Evolutionary conservation across 1,139 yeast genomes (phyloP), one percentile per base, ranked within the genome.

Genomic region (Yamadazyma kanchanaburiensis): DNA sequence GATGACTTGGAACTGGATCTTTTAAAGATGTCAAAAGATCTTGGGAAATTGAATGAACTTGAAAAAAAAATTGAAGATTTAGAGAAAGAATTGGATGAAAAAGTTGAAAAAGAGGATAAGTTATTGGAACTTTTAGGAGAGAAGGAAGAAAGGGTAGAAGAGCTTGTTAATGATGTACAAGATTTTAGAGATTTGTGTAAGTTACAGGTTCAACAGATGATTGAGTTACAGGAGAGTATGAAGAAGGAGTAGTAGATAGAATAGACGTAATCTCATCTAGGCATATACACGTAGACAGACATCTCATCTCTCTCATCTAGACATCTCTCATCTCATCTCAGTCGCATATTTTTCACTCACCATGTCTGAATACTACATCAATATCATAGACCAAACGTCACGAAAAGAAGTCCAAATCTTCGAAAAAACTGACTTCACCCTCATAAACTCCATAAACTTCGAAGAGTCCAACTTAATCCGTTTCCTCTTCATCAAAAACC

Each of bases 141-240:
- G 48, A 88, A 89, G 51, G 74, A 88, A 10, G 98, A 94, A 53
- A 72, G 70, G 41, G 91, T 86, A 5, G 85, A 80, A 34, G 98
- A 91, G 55, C 65, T 94, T 31, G 70, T 70, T 42, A 95, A 95
- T 4, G 99, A 91, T 50, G 91, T 94, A 11, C 71, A 68, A 5
- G 99, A 91, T 54, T 65, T 91, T 55, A 91, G 89, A 55, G 89
- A 83, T 24, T 64, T 89, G 63, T 75, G 88, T 51, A 72, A 77
- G 38, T 72, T 74, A 39, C 98, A 91, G 55, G 91, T 88, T 19
- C 94, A 86, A 53, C 94, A 88, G 46, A 69, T 89, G 73, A 79
- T 85, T 25, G 84, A 76, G 35, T 61, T 82, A 57, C 82, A 77
- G 41, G 76, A 64, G 23, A 31, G 21, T 16, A 22, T 15, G 7